Conservation (phyloP, 306 rosid species). For the Vachellia pachyceras region DNA sequence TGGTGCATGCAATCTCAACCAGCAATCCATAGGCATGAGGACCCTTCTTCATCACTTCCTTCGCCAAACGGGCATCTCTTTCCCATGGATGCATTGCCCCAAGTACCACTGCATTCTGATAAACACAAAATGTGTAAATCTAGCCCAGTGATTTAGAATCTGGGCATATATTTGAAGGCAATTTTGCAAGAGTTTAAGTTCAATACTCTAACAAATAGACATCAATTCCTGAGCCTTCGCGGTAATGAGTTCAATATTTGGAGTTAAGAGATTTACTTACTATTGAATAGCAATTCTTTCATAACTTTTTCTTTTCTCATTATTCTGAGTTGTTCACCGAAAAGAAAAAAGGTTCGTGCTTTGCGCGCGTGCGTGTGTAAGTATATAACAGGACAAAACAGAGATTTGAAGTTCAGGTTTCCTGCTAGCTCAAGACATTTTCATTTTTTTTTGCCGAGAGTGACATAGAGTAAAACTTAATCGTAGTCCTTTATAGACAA, state of each 20-base stretch:
- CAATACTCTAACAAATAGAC: too few species aligned
- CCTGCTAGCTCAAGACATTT: neutral
- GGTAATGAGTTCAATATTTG: neutral
- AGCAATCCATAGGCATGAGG: slow-evolving; percentile 52
- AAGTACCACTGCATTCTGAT: slow-evolving; percentile 76
- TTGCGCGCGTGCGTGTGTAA: neutral
- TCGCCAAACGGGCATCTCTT: slow-evolving; percentile 85
- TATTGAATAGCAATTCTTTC: neutral
- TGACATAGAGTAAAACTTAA: neutral
- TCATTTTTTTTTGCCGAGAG: neutral
- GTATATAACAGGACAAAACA: neutral
- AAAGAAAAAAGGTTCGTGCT: neutral
- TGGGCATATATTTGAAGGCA: neutral
- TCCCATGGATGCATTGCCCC: slow-evolving; percentile 99
- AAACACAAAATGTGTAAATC: neutral
- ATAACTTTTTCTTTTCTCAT: neutral
- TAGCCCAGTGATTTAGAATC: neutral
- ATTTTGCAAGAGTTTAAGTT: too few species aligned
- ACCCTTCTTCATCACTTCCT: slow-evolving; percentile 76
- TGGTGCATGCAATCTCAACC: slow-evolving; percentile 82
- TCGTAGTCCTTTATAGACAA: too few species aligned
- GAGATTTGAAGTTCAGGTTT: neutral
- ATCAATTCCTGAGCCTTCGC: neutral
- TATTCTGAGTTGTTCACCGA: too few species aligned
- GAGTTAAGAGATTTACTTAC: neutral